phyloP scores from a whole-genome alignment of 805 yeast species.

The Wickerhamiella occidentalis region DNA sequence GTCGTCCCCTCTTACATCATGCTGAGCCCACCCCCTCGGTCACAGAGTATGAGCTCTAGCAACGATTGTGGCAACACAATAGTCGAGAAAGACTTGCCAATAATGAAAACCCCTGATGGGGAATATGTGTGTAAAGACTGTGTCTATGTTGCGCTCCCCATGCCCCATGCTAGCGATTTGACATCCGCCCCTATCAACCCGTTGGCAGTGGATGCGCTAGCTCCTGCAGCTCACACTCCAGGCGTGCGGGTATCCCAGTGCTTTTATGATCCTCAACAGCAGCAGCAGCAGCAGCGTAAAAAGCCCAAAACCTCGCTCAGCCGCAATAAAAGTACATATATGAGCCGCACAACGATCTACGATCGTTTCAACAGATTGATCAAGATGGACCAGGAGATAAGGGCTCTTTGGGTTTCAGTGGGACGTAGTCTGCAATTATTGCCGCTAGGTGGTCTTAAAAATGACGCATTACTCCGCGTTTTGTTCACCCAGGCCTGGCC shows the following conservation, averaged over 20 bases:
- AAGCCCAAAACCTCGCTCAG: constrained; percentile 29
- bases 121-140: constrained; percentile 22
- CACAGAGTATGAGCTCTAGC: background rate
- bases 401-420: constrained; percentile 25
- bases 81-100: background rate
- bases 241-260: constrained; percentile 16
- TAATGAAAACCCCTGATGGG: constrained; percentile 23
- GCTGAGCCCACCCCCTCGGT: constrained; percentile 6
- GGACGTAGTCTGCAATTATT: constrained; percentile 29
- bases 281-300: constrained; percentile 9
- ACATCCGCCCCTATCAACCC: constrained; percentile 28
- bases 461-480: constrained; percentile 30
- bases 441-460: constrained; percentile 22
- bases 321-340: constrained; percentile 31
- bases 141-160: constrained; percentile 29
- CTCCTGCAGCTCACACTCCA: constrained; percentile 18
- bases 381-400: constrained; percentile 21
- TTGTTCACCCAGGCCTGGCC: constrained; percentile 32
- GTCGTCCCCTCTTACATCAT: constrained; percentile 10
- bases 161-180: constrained; percentile 30
- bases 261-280: constrained; percentile 5
- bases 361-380: constrained; percentile 28
- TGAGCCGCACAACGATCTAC: constrained; percentile 28
- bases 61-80: constrained; percentile 10
- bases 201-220: constrained; percentile 26